Percentiles rank a stretch among this genome's conserved stretches.
These are phyloP conservation scores for Pseudogymnoascus sp. DNA, from an alignment of 2,329 filamentous ascomycete genomes.

Conservation along the genomic window DNA sequence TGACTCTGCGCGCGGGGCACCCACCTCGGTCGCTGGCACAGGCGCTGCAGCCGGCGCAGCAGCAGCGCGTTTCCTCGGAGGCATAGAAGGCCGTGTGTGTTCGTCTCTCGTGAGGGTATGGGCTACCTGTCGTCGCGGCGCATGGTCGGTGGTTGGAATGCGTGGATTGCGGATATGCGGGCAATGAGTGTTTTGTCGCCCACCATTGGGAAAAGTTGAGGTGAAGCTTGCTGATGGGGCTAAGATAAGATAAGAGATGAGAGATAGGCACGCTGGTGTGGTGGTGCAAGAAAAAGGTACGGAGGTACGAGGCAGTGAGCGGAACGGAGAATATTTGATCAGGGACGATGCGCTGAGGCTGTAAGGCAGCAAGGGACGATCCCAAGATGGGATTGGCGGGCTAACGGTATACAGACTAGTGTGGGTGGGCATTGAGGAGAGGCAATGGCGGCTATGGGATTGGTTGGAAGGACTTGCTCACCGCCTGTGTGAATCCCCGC, in stretches of 20 bases:
- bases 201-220: slow-evolving; percentile 10
- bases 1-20: not conserved
- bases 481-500: slow-evolving; percentile 1
- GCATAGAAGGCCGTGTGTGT: not conserved
- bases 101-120: not conserved
- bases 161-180: not conserved
- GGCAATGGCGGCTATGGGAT: not conserved
- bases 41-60: slow-evolving; percentile 1
- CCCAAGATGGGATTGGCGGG: not conserved
- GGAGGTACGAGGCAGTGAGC: not conserved
- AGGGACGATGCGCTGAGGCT: not conserved
- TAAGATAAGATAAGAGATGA: slow-evolving; percentile 9
- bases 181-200: not conserved
- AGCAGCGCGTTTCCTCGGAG: slow-evolving; percentile 8
- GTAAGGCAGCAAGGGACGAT: not conserved
- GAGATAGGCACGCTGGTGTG: not conserved
- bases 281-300: not conserved
- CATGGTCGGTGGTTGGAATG: not conserved
- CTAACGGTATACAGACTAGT: not conserved
- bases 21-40: not conserved
- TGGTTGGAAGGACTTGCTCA: not conserved
- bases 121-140: not conserved
- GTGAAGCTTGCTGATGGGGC: slow-evolving; percentile 6
- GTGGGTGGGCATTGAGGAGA: not conserved
- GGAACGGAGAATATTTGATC: slow-evolving; percentile 2